A percentile compares a stretch with the other conserved stretches of the same genome.
phyloP scores from a whole-genome alignment of 2,329 filamentous ascomycete species.

The Pseudocercospora macadamiae region DNA sequence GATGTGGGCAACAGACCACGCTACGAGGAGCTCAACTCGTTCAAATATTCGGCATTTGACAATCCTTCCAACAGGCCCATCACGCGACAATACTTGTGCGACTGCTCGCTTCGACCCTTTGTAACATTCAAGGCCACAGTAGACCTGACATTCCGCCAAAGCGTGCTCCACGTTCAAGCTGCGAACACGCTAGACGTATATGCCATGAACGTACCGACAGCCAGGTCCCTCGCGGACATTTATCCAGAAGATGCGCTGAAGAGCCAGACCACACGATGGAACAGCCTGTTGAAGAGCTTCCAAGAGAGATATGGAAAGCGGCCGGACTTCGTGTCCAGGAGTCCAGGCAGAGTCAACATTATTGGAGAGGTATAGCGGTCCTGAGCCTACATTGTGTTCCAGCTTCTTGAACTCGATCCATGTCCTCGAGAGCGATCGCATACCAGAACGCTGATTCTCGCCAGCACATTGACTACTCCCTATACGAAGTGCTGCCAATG shows the following conservation, averaged over 20 bases:
- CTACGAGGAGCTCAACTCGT: not conserved
- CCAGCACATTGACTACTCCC: constrained; percentile 92
- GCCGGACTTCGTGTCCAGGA: constrained; percentile 82
- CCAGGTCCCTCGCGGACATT: constrained; percentile 75
- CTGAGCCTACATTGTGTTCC: not conserved
- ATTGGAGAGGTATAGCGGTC: constrained; percentile 71
- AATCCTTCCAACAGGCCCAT: not conserved
- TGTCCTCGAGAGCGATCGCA: not conserved
- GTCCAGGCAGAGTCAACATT: constrained; percentile 93
- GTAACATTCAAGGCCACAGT: too few relatives aligned
- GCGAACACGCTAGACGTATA: too few relatives aligned
- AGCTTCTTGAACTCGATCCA: too few relatives aligned
- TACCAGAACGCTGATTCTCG: constrained; percentile 10
- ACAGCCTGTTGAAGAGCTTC: constrained; percentile 72
- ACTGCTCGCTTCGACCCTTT: too few relatives aligned
- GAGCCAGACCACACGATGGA: constrained; percentile 74
- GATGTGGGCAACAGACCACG: not conserved
- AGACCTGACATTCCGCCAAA: too few relatives aligned
- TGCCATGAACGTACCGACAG: constrained; percentile 65
- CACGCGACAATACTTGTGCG: not conserved
- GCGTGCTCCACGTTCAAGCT: too few relatives aligned
- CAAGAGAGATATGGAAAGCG: constrained; percentile 67
- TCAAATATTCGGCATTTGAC: not conserved
- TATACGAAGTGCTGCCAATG: constrained; percentile 95
- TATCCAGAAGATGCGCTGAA: constrained; percentile 75